Percentiles rank a stretch among this genome's conserved stretches.
Evolutionary conservation across 73 alveolate species (phyloP).

Genomic region (Paramecium primaurelia): DNA sequence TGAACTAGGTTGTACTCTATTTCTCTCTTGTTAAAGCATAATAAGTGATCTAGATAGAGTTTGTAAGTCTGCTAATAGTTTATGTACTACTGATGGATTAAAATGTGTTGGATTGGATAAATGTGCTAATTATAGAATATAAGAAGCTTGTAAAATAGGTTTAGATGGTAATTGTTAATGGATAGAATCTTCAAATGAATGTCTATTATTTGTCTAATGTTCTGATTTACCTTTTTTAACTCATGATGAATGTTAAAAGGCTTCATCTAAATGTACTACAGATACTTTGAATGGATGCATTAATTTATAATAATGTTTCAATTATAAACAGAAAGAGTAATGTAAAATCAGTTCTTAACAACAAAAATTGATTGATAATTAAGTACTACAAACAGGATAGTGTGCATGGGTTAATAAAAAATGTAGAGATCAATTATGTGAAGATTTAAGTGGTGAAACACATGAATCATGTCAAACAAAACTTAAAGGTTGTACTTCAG

Average conservation of each 20-base stretch:
- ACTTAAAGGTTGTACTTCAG: conserved; percentile 28
- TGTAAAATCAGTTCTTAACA: not conserved
- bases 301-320: not conserved
- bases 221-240: not conserved
- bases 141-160: not conserved
- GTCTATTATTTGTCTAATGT: not conserved
- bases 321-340: not conserved
- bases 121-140: not conserved
- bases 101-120: not conserved
- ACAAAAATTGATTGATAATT: not conserved
- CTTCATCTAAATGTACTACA: not conserved
- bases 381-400: not conserved
- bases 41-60: not conserved
- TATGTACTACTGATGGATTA: conserved; percentile 20
- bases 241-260: not conserved
- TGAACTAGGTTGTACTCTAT: not conserved
- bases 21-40: not conserved
- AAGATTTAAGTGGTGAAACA: conserved; percentile 24
- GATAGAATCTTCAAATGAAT: not conserved
- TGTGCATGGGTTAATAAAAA: not conserved
- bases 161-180: conserved; percentile 1
- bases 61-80: not conserved
- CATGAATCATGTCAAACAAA: not conserved
- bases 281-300: conserved; percentile 9
- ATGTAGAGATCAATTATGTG: not conserved